phyloP scores from a whole-genome alignment of 139 green algal genomes.

The Volvox africanus region DNA sequence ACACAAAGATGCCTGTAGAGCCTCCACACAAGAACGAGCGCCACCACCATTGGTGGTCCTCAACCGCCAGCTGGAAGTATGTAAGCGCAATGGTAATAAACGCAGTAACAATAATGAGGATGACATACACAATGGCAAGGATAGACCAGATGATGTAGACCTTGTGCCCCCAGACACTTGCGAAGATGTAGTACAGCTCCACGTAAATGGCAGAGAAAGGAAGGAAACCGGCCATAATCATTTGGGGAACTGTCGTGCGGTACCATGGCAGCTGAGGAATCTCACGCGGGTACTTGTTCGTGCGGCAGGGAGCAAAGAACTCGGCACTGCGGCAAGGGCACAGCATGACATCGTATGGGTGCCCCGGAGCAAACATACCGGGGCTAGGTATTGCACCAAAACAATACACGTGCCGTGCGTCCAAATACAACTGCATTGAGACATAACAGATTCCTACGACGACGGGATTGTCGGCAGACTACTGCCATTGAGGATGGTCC shows the following conservation, averaged over 20 bases:
- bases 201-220: slow-evolving; percentile 98
- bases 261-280: slow-evolving; percentile 95
- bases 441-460: background rate
- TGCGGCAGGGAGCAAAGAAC: slow-evolving; percentile 79
- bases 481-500: too few relatives aligned
- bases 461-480: background rate
- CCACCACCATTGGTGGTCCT: slow-evolving; percentile 94
- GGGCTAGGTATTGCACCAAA: too few relatives aligned
- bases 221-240: slow-evolving; percentile 95
- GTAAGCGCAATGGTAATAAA: slow-evolving; percentile 97
- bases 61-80: slow-evolving; percentile 94
- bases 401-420: background rate
- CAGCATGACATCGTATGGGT: background rate
- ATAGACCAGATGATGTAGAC: slow-evolving; percentile 97
- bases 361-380: too few relatives aligned
- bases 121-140: slow-evolving; percentile 94
- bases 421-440: background rate
- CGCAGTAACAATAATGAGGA: slow-evolving; percentile 92
- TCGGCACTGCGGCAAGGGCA: slow-evolving; percentile 46
- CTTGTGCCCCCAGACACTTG: slow-evolving; percentile 97
- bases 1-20: slow-evolving; percentile 95
- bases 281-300: slow-evolving; percentile 93
- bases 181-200: slow-evolving; percentile 99
- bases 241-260: slow-evolving; percentile 85
- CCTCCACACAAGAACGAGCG: slow-evolving; percentile 93